Evolutionary conservation across 345 rosid species (phyloP), one percentile per base, ranked within the genome.

Genomic region (Trapa bicornis): DNA sequence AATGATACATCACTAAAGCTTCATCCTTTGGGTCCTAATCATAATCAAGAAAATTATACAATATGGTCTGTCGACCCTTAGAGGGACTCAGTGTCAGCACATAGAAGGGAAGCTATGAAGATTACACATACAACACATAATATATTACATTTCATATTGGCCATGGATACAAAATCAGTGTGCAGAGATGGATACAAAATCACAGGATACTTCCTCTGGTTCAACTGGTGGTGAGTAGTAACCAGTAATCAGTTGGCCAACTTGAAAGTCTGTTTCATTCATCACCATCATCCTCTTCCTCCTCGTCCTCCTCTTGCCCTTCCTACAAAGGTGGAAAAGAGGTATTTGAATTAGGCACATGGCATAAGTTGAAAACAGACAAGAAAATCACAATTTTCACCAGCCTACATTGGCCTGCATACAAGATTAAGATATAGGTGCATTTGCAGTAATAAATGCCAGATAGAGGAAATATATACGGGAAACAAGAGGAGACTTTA

Each of bases 271-370:
- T 76, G 32, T 45, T 67, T 67, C 63, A 67, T 47, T 61, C 78
- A 53, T 83, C 79, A 0, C 76, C 82, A 0, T 84, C 85, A 0
- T 80, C 84, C 0, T 72, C 76, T 0, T 76, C 81, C 0, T 75
- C 83, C 0, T 70, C 86, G 0, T 71, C 79, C 0, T 74, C 71
- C 37, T 74, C 74, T 2, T 78, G 61, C 3, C 37, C 71, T 65
- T 68, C 72, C 83, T 67, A 37, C 33, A 12, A 8, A 57, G 32
- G 62, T 16, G 0, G 62, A 32, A 32, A 32, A 58, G 11, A 8
- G 35, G 33, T 22, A 22, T 22, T 22, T 22, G 9, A 10, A 58
- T 32, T 5, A 35, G 32, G 29, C 10, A 5, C 7, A 9, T 6
- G 61, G 36, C 9, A 29, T 22, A 37, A 57, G 61, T 57, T 22